Evolutionary conservation across 331 rosid species (phyloP), one percentile per base, ranked within the genome.

Genomic region (Saraca asoca): DNA sequence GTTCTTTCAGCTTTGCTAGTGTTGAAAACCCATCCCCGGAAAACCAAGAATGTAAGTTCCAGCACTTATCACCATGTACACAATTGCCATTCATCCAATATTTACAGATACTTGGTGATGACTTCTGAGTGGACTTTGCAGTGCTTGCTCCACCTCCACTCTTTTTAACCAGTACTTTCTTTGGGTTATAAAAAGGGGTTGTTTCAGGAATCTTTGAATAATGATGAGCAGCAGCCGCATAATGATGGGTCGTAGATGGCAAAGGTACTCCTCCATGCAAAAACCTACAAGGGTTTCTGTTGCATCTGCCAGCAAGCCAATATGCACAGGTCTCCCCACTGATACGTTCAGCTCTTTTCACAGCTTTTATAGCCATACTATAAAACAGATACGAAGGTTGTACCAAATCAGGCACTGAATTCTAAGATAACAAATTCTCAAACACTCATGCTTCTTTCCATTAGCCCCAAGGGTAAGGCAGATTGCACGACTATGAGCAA

Each of bases 1-100:
- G 85, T 50, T 77, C 84, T 50, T 79, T 82, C 61, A 83, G 85
- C 59, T 66, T 58, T 49, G 87, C 68, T 35, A 83, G 3, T 2
- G 50, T 35, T 9, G 81, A 62, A 24, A 81, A 13, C 11, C 66
- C 78, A 49, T 79, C 71, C 13, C 80, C 83, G 15, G 18, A 41
- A 49, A 56, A 76, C 83, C 88, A 83, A 0, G 84, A 66, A 58
- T 78, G 91, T 37, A 75, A 15, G 58, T 62, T 31, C n/a, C 0
- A 57, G 41, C 86, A 85, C 34, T 37, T 33, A 24, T 75, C 81
- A 13, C 83, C 81, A 10, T 58, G 65, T 0, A 64, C 48, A 43
- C 91, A 82, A 0, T 70, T 78, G 14, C 63, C 79, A 13, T 49
- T 19, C 7, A 56, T 45, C 88, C 82, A 83, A 7, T 69, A 80